Evolutionary conservation across 257 asterid genomes (phyloP).

Genomic region (Schizonepeta tenuifolia): DNA sequence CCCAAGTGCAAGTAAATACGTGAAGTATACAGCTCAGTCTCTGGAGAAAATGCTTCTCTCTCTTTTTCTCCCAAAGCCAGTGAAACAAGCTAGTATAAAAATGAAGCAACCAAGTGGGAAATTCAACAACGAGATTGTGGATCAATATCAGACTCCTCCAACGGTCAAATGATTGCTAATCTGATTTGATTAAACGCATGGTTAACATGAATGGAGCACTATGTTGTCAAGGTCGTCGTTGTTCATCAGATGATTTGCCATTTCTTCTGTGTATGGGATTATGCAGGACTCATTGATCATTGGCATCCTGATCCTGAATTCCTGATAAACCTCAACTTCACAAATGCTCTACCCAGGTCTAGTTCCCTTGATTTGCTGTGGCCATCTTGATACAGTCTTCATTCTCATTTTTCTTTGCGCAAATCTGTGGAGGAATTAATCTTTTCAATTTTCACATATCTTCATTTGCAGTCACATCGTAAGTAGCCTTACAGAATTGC

Average conservation of each 20-base stretch:
- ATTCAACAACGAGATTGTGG: conserved; percentile 50
- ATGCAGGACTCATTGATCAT: neutral
- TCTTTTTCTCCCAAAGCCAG: conserved; percentile 66
- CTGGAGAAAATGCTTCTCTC: conserved; percentile 77
- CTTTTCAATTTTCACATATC: conserved; percentile 29
- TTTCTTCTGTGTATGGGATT: conserved; percentile 22
- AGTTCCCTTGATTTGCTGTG: neutral
- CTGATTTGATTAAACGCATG: neutral
- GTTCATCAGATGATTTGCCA: neutral
- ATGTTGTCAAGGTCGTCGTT: neutral
- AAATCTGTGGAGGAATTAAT: conserved; percentile 25
- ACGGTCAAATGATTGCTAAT: conserved; percentile 39
- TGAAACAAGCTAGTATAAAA: conserved; percentile 78
- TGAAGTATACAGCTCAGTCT: conserved; percentile 70
- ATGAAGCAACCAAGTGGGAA: conserved; percentile 69
- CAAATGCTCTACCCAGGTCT: neutral
- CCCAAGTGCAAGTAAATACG: conserved; percentile 69
- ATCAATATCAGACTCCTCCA: conserved; percentile 54
- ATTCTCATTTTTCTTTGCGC: neutral
- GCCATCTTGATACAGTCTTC: neutral
- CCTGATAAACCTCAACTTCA: conserved; percentile 8
- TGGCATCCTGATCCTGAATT: conserved; percentile 5
- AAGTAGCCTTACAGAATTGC: conserved; percentile 28
- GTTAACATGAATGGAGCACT: neutral
- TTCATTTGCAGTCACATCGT: conserved; percentile 16